A percentile compares a stretch with the other conserved stretches of the same genome.
phyloP scores from a whole-genome alignment of 495 filamentous ascomycete species.

The Trypethelium eluteriae region DNA sequence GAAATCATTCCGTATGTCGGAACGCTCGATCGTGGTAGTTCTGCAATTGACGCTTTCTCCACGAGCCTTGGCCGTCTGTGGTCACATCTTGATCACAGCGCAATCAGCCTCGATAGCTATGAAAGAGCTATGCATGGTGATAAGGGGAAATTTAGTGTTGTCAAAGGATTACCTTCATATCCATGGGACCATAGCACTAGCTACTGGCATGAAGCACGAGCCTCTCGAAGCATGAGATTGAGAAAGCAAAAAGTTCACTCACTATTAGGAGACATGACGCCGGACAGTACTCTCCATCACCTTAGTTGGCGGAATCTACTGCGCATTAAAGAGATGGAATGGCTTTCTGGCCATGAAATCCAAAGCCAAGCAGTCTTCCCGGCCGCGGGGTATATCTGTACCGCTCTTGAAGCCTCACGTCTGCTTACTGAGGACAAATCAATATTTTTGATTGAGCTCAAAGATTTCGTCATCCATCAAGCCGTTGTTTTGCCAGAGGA shows the following conservation, averaged over 20 bases:
- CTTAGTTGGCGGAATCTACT: neutral
- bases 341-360: conserved; percentile 39
- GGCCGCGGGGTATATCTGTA: conserved; percentile 17
- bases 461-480: neutral
- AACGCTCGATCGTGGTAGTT: neutral
- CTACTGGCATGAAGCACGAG: conserved; percentile 44
- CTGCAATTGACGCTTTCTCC: neutral
- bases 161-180: conserved; percentile 44
- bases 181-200: conserved; percentile 41
- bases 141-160: neutral
- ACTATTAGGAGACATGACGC: neutral
- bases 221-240: conserved; percentile 24
- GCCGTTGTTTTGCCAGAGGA: neutral
- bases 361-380: conserved; percentile 32
- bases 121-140: neutral
- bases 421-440: neutral
- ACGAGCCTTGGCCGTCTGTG: neutral
- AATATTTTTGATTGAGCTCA: neutral
- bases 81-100: neutral
- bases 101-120: neutral
- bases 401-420: conserved; percentile 18
- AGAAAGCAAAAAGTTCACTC: neutral
- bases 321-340: conserved; percentile 32
- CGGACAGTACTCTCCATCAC: neutral
- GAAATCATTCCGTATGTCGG: neutral